Evolutionary conservation across 148 eudicot species (phyloP).

Genomic region (Spergularia bocconei): DNA sequence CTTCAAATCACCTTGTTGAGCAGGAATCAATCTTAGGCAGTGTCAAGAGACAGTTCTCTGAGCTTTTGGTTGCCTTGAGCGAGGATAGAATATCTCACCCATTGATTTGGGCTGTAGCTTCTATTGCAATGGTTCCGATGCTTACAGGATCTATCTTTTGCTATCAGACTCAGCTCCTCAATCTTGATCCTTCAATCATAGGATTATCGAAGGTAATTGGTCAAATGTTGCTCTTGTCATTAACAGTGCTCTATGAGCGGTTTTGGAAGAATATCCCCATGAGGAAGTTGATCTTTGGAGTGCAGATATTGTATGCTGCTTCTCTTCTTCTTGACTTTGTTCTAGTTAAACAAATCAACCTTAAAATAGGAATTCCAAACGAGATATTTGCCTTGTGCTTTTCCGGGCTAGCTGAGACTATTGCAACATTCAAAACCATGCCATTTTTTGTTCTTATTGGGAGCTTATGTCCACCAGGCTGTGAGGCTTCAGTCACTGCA

Average conservation of each 20-base stretch:
- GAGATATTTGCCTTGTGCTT: constrained; percentile 64
- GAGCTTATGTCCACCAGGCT: constrained; percentile 76
- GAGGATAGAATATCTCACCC: constrained; percentile 51
- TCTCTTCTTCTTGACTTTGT: constrained; percentile 77
- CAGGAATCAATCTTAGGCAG: constrained; percentile 30
- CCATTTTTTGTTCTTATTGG: constrained; percentile 87
- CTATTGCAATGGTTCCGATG: constrained; percentile 65
- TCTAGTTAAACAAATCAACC: constrained; percentile 63
- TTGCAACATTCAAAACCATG: constrained; percentile 66
- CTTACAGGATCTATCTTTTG: constrained; percentile 85
- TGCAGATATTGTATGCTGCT: constrained; percentile 61
- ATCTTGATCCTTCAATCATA: constrained; percentile 68
- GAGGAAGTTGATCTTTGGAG: constrained; percentile 46
- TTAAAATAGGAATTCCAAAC: constrained; percentile 59
- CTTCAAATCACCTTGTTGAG: constrained; percentile 13
- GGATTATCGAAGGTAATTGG: constrained; percentile 80
- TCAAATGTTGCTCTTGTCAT: constrained; percentile 57
- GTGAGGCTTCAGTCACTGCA: constrained; percentile 87
- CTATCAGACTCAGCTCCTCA: constrained; percentile 73
- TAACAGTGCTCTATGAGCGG: constrained; percentile 58
- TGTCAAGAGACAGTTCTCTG: constrained; percentile 53
- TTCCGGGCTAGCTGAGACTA: constrained; percentile 75
- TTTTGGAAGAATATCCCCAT: constrained; percentile 53
- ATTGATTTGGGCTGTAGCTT: constrained; percentile 66
- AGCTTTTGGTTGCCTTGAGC: constrained; percentile 52